Evolutionary conservation across 2,329 filamentous ascomycete genomes (phyloP), one percentile per base, ranked within the genome.

Genomic region (Orbilia oligospora): DNA sequence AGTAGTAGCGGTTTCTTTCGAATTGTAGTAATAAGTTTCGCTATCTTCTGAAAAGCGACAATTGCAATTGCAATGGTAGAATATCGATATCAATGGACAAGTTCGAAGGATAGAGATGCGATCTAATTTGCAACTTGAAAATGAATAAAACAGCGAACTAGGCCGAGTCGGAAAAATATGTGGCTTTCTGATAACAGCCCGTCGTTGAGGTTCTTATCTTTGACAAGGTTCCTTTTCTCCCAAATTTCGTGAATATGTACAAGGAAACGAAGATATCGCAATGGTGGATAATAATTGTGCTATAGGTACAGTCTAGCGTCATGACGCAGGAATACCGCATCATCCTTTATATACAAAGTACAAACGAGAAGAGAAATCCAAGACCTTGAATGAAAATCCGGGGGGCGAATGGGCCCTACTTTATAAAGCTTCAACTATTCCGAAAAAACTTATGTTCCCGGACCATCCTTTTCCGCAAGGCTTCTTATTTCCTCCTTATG

Each of bases 251-350:
- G 69, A 44, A 64, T 56, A 66, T 64, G 36, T 73, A 75, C 53
- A 64, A 67, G 30, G 58, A 33, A 48, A 27, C 24, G 36, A 49
- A 49, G 48, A 73, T 73, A 66, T 75, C 71, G 71, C 71, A 75
- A 75, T 75, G 53, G 64, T 53, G 44, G 64, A 64, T 16, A 38
- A 46, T 63, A 48, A 73, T 73, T 75, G 71, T 75, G 71, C 64
- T 75, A 75, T 75, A 33, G 8, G 38, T 58, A 27, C 38, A n/a
- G 22, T 18, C 9, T 63, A 69, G 71, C 71, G 71, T 68, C 71
- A 75, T 68, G 64, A 64, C 65, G 71, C 71, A 75, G 63, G 46
- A 67, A 55, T 44, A 61, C 56, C 27, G 16, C 48, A 67, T 51
- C 48, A 67, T 51, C 41, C 61, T 49, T 51, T 49, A 53, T 66